Evolutionary conservation across 495 filamentous ascomycete species (phyloP), one percentile per base, ranked within the genome.

Genomic region (Ramalina peruviana): DNA sequence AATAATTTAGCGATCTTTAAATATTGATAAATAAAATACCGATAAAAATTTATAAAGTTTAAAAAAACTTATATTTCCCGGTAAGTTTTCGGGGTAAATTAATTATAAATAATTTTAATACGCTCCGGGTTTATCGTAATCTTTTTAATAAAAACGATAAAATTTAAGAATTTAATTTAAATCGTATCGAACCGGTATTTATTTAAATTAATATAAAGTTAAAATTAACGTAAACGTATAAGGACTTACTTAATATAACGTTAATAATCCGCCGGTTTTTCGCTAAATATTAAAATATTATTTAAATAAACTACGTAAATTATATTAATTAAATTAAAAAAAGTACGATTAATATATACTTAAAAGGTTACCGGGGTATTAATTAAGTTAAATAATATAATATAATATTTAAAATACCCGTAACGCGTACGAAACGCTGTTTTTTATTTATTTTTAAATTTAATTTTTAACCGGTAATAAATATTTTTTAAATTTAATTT

Each of bases 111-210:
- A 49, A 27, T 9, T 49, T n/a, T 49, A 19, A 37, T 45, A 40
- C 6, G 6, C 15, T 4, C 7, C 39, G 13, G 15, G 36, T 4
- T 16, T 19, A 12, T 13, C 17, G 46, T 45, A 51, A 23, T 23
- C 2, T 23, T 4, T 11, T 11, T 25, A 19, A 36, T 5, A n/a
- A 20, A 12, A 26, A 41, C 21, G 37, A 41, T 46, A 46, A 45
- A 41, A 51, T 36, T 30, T 12, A 13, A 33, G 2, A 3, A 40
- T 19, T 40, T 50, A 0, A 51, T 58, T 16, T 50, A 11, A 0
- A 9, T 43, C 3, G 54, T 33, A 43, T 57, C n/a, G 33, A 70
- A 68, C 39, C 62, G 46, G 16, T 47, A 67, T 40, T 70, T 70
- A 1, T 49, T 6, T 4, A 65, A 12, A n/a, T n/a, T n/a, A n/a